Percentiles rank a stretch among this genome's conserved stretches.
These are phyloP conservation scores for Diaporthe aspalathi DNA, from an alignment of 2,329 filamentous ascomycete species.

Conservation along the genomic window DNA sequence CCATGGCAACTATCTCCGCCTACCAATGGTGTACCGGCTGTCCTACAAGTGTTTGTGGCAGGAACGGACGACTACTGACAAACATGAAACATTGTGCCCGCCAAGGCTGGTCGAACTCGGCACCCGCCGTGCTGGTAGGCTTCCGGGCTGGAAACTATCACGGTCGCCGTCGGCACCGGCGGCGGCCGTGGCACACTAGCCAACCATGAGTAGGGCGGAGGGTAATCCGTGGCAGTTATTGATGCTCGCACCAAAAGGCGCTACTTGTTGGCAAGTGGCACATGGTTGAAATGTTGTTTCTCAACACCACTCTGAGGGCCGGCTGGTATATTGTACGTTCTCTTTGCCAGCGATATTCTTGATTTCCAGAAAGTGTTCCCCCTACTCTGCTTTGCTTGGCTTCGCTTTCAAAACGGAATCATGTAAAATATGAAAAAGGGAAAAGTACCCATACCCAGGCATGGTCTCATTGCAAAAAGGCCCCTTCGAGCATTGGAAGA, in stretches of 20 bases:
- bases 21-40: neutral
- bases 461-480: neutral
- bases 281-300: neutral
- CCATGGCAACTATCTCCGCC: neutral
- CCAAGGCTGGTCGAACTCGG: neutral
- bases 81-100: neutral
- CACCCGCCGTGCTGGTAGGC: neutral
- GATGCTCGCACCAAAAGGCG: neutral
- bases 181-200: neutral
- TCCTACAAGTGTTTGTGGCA: neutral
- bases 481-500: neutral
- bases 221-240: neutral
- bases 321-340: neutral
- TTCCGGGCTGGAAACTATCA: neutral
- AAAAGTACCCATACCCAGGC: neutral
- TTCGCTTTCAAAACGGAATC: constrained; percentile 28
- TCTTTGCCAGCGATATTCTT: constrained; percentile 19
- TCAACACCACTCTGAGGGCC: neutral
- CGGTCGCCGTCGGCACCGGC: constrained; percentile 2
- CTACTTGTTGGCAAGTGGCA: neutral
- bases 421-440: constrained; percentile 11
- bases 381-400: constrained; percentile 31
- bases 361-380: constrained; percentile 20
- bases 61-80: neutral
- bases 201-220: neutral